These are phyloP conservation scores for Trametes elegans DNA, from an alignment of 768 basidiomycete genomes.

Conservation along the genomic window DNA sequence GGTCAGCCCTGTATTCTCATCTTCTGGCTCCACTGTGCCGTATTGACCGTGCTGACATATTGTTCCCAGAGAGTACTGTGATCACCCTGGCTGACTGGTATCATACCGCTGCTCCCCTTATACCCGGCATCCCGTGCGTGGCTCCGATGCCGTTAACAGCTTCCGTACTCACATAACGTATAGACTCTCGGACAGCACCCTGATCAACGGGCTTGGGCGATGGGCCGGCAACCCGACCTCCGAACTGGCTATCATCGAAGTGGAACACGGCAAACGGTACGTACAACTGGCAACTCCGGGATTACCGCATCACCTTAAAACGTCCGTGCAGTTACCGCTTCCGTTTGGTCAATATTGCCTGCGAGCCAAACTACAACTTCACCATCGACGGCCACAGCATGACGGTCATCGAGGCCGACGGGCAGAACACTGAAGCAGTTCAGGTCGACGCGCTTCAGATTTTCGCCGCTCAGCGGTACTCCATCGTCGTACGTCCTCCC, in stretches of 20 bases:
- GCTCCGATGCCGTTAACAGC: not conserved
- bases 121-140: conserved; percentile 19
- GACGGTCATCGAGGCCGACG: conserved; percentile 50
- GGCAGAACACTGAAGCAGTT: conserved; percentile 37
- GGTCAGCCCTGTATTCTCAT: conserved; percentile 19
- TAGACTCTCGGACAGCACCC: conserved; percentile 32
- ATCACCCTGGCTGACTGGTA: conserved; percentile 51
- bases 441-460: conserved; percentile 41
- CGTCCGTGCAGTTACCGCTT: conserved; percentile 33
- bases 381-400: conserved; percentile 45
- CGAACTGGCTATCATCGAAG: conserved; percentile 38
- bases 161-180: not conserved
- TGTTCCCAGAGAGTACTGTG: conserved; percentile 39
- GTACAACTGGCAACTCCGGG: conserved; percentile 11
- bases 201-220: conserved; percentile 53
- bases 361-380: conserved; percentile 43
- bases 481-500: conserved; percentile 24
- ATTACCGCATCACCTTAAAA: conserved; percentile 37
- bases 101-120: conserved; percentile 17
- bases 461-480: conserved; percentile 37
- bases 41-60: not conserved
- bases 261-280: conserved; percentile 32
- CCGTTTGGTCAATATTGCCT: conserved; percentile 42
- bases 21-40: not conserved
- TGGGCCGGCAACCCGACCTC: conserved; percentile 33